These are phyloP conservation scores for Solanum chaucha DNA, from an alignment of 257 asterid genomes.

Conservation along the genomic window DNA sequence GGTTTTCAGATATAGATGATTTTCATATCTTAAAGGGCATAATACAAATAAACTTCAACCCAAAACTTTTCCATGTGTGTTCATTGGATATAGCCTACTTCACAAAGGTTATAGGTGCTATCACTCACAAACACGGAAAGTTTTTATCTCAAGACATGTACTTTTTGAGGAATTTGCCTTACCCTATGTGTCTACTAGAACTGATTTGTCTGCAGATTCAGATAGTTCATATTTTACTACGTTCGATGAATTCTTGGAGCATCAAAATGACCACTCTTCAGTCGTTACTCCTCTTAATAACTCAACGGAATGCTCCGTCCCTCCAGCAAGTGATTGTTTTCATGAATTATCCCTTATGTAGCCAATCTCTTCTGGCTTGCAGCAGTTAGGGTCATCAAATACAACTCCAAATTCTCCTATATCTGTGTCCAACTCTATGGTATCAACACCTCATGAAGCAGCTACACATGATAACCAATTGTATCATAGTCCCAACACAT, in stretches of 20 bases:
- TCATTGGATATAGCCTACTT: not conserved
- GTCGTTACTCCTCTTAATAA: not conserved
- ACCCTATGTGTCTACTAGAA: not conserved
- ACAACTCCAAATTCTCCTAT: not conserved
- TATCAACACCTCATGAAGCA: no score
- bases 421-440: not conserved
- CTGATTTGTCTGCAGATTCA: no score
- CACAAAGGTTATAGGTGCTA: not conserved
- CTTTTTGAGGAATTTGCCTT: not conserved
- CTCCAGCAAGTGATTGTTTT: not conserved
- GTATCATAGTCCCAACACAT: not conserved
- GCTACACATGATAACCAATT: not conserved
- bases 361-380: not conserved
- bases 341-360: no score
- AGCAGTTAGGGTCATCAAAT: not conserved
- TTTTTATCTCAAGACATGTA: not conserved
- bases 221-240: not conserved
- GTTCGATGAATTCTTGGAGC: not conserved
- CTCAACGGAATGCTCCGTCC: not conserved
- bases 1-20: no score
- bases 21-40: not conserved
- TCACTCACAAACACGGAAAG: not conserved
- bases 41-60: not conserved
- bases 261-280: not conserved
- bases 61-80: not conserved